A percentile compares a stretch with the other conserved stretches of the same genome.
Conservation (phyloP, 2,329 filamentous ascomycete species). For the Penicillium decumbens region DNA sequence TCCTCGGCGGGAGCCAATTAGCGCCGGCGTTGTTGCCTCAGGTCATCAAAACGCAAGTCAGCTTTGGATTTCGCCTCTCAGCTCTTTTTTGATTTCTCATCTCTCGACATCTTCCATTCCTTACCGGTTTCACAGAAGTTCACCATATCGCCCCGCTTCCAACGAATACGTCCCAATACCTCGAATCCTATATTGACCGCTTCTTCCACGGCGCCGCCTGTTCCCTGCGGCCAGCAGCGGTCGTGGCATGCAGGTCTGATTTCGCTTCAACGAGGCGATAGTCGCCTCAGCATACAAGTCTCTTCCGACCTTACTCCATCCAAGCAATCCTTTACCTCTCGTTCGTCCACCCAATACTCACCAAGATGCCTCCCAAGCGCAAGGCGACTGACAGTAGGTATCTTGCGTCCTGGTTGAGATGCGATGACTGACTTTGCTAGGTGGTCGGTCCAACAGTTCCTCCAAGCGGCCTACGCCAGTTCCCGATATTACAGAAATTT, state of each 20-base stretch:
- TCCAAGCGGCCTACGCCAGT: conserved; percentile 48
- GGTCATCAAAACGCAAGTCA: conserved; percentile 16
- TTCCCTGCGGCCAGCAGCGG: conserved; percentile 10
- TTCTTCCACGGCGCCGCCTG: conserved; percentile 9
- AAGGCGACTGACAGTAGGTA: conserved; percentile 57
- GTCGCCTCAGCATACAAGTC: conserved; percentile 7
- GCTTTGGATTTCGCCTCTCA: neutral
- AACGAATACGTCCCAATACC: neutral
- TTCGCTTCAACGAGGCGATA: conserved; percentile 7
- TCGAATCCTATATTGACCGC: neutral
- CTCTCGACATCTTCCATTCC: neutral
- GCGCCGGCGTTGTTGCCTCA: conserved; percentile 20
- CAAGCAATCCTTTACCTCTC: neutral
- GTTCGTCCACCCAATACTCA: neutral
- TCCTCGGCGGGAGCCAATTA: neutral
- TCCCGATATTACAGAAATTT: conserved; percentile 42
- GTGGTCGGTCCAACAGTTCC: conserved; percentile 43
- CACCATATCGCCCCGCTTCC: neutral
- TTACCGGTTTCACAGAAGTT: neutral
- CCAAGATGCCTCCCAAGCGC: conserved; percentile 64
- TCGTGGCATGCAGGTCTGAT: conserved; percentile 23
- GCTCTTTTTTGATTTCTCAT: neutral
- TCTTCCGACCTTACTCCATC: neutral
- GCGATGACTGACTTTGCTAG: conserved; percentile 33
- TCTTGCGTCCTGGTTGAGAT: neutral